Percentiles rank a stretch among this genome's conserved stretches.
Evolutionary conservation across 1,284 basidiomycete genomes (phyloP).

Genomic region (Ustilago nuda): DNA sequence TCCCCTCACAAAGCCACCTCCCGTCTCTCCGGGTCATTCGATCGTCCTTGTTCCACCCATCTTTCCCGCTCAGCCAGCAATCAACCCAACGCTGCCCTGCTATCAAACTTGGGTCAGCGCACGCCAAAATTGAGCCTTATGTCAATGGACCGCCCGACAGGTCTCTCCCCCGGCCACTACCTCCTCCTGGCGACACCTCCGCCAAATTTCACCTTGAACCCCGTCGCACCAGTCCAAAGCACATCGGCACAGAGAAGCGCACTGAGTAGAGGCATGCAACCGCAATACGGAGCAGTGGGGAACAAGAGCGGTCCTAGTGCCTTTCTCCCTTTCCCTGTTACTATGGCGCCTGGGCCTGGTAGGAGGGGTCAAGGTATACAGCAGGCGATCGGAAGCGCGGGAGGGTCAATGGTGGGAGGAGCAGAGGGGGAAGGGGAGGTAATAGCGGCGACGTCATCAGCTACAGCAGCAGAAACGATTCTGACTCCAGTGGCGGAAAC

Average conservation of each 20-base stretch:
- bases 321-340: constrained; percentile 26
- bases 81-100: constrained; percentile 11
- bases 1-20: constrained; percentile 25
- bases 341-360: constrained; percentile 2
- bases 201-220: constrained; percentile 24
- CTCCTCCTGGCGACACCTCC: constrained; percentile 40
- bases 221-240: constrained; percentile 2
- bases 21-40: constrained; percentile 32
- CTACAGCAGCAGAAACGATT: constrained; percentile 36
- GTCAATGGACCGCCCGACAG: constrained; percentile 38
- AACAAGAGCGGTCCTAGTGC: constrained; percentile 5
- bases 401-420: neutral
- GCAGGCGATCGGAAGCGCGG: neutral
- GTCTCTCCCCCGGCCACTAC: constrained; percentile 45
- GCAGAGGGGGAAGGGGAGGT: neutral
- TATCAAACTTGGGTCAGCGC: constrained; percentile 15
- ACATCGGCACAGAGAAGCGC: neutral
- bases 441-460: constrained; percentile 3
- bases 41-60: constrained; percentile 11
- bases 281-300: constrained; percentile 22
- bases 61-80: constrained; percentile 32
- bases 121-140: constrained; percentile 45
- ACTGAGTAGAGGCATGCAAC: neutral
- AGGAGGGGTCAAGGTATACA: neutral
- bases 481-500: constrained; percentile 24